Base-by-base conservation (phyloP, 345 rosid genomes). In the Gossypium rotundifolium region DNA sequence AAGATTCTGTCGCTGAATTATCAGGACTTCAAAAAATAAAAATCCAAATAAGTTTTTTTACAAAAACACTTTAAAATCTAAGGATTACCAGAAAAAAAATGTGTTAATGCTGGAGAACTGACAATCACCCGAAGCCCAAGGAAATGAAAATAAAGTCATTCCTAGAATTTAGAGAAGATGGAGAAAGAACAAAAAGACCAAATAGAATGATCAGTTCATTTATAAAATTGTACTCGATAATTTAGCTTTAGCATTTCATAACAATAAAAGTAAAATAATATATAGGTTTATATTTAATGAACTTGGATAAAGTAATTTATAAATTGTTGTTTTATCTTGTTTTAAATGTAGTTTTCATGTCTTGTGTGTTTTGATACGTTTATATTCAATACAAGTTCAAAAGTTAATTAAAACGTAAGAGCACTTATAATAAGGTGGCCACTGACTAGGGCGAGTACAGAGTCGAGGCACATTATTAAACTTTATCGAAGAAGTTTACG, bases 81-180 rank as follows among this genome's bases (percentile, higher is more conserved):
- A 63, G 57, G 78, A 60, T 81, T 72, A 82, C 89, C 83, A 23
- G 69, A 45, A 64, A 33, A 64, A 33, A 74, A 80, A 51, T 16
- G 81, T 80, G 85, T 83, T 87, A 87, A 85, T 85, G 91, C 82
- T 11, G 85, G 80, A 86, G 87, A 84, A 84, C 83, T 82, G 86
- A 74, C 76, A 75, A 74, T 77, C 81, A 54, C 70, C 74, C 38
- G 72, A 23, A 55, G 13, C 62, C 23, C 29, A 67, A 65, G 65
- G 67, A 65, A 70, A 74, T 55, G 73, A 44, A 70, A 72, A 40
- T 49, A 55, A 48, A 18, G 14, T 70, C 54, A 71, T 53, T 52
- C 33, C 33, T 12, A n/a, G n/a, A 29, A 48, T 59, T 33, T 63
- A 55, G 66, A 57, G 75, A 78, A 53, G 23, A n/a, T 33, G 23